Evolutionary conservation across 2,329 filamentous ascomycete species (phyloP), one percentile per base, ranked within the genome.

Genomic region (Arthrobotrys sphaeroides): DNA sequence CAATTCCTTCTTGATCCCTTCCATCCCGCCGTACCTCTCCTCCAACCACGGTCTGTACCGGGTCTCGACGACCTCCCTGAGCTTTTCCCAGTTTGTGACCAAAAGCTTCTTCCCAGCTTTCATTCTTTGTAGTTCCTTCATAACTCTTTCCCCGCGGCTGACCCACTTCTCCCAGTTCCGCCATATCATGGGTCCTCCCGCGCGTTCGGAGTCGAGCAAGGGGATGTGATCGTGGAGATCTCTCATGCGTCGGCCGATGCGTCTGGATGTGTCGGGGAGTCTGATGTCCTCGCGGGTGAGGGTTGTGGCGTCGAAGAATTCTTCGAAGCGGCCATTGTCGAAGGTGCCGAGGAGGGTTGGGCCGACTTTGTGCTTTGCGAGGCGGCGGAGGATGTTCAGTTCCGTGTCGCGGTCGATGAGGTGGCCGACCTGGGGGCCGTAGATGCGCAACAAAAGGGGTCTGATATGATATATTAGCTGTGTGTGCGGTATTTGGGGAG

Each of bases 191-290:
- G 95, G 91, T 0, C 95, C 95, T 18, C 87, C 89, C 36, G 91
- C 87, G 59, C 89, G 87, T 83, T 99, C 95, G 36, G 89, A 86
- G 0, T 90, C 87, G 0, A 97, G 86, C 18, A 99, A 85, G 26
- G 97, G 93, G 77, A 99, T 90, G 0, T 95, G 95, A 61, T 97
- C 92, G 80, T 99, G 95, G 36, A 99, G 86, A 82, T 99, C 95
- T 77, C 94, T 88, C 93, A 99, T 97, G 59, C 95, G 91, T 85
- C 98, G 98, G 10, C 95, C 94, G 80, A 99, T 99, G 81, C 97
- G 92, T 80, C 88, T 91, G 33, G 91, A 96, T 0, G 92, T 97
- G 57, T 93, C 91, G 0, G 92, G 88, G 31, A 92, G 88, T 38
- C 92, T 90, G 49, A 99, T 83, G 78, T 96, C 91, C 24, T 87